phyloP scores from a whole-genome alignment of 495 filamentous ascomycete genomes.

The Podospora pseudopauciseta region DNA sequence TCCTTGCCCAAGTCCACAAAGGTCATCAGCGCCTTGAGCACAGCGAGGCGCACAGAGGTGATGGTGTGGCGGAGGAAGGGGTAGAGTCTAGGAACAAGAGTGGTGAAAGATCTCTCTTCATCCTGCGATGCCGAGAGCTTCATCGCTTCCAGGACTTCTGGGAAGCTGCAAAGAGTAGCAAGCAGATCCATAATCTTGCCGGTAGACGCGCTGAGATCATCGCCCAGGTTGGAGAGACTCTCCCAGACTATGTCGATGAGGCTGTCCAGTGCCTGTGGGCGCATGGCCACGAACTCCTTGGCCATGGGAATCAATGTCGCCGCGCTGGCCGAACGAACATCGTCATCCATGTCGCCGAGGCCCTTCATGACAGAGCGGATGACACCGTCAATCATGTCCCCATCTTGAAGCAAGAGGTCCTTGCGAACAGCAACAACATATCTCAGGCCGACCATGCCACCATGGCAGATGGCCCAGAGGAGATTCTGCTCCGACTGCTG shows the following conservation, averaged over 20 bases:
- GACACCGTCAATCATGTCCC: conserved; percentile 85
- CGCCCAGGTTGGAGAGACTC: conserved; percentile 89
- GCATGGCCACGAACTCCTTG: conserved; percentile 82
- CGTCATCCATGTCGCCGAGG: conserved; percentile 83
- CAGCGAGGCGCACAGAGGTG: conserved; percentile 87
- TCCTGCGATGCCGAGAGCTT: conserved; percentile 80
- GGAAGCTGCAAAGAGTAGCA: conserved; percentile 92
- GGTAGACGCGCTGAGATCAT: conserved; percentile 95
- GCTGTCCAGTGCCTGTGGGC: conserved; percentile 66
- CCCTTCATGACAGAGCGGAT: conserved; percentile 92
- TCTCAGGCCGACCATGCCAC: conserved; percentile 92
- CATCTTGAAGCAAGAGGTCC: conserved; percentile 79
- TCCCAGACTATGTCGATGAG: conserved; percentile 96
- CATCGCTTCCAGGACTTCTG: conserved; percentile 90
- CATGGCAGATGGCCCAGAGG: conserved; percentile 93
- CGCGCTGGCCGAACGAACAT: conserved; percentile 94
- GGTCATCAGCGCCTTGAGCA: conserved; percentile 86
- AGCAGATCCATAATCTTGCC: conserved; percentile 97
- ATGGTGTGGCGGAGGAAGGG: conserved; percentile 97
- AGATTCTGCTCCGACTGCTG: conserved; percentile 60
- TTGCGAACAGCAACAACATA: conserved; percentile 94
- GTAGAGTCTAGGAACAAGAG: conserved; percentile 88
- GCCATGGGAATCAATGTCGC: conserved; percentile 95
- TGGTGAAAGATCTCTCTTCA: conserved; percentile 79
- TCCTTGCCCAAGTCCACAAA: conserved; percentile 82